Percentiles rank a stretch among this genome's conserved stretches.
Evolutionary conservation across 2,329 filamentous ascomycete genomes (phyloP).

Genomic region (Aspergillus flavus): DNA sequence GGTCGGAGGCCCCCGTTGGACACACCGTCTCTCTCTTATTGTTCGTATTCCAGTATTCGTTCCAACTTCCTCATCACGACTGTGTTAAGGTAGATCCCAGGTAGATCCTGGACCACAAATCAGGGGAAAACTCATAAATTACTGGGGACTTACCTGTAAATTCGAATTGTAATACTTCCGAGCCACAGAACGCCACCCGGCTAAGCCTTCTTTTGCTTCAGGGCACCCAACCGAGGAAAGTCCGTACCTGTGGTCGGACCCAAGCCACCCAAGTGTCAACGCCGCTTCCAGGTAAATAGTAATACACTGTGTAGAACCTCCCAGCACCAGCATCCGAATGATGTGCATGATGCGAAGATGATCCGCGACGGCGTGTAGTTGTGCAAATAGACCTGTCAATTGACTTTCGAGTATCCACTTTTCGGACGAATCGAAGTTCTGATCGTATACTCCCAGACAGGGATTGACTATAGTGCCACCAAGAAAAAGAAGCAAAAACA

Average conservation of each 20-base stretch:
- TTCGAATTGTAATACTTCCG: neutral
- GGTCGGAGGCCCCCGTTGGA: neutral
- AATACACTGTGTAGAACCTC: neutral
- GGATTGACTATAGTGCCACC: neutral
- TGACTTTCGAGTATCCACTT: constrained; percentile 1
- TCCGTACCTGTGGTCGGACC: neutral
- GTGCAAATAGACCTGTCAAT: neutral
- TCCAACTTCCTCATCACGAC: neutral
- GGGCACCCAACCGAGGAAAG: neutral
- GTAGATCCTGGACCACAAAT: no score
- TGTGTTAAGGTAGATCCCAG: neutral
- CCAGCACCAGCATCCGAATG: neutral
- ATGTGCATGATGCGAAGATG: neutral
- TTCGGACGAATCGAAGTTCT: neutral
- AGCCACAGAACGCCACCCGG: neutral
- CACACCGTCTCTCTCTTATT: neutral
- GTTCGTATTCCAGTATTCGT: neutral
- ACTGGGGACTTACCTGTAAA: neutral
- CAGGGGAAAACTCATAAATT: neutral
- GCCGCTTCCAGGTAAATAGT: neutral
- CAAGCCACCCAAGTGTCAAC: neutral
- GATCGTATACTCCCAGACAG: neutral
- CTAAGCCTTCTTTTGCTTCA: constrained; percentile 2
- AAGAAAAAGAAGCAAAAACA: neutral
- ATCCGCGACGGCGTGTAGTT: neutral